These are phyloP conservation scores for Didymella pomorum DNA, from an alignment of 2,329 filamentous ascomycete species.

Conservation along the genomic window DNA sequence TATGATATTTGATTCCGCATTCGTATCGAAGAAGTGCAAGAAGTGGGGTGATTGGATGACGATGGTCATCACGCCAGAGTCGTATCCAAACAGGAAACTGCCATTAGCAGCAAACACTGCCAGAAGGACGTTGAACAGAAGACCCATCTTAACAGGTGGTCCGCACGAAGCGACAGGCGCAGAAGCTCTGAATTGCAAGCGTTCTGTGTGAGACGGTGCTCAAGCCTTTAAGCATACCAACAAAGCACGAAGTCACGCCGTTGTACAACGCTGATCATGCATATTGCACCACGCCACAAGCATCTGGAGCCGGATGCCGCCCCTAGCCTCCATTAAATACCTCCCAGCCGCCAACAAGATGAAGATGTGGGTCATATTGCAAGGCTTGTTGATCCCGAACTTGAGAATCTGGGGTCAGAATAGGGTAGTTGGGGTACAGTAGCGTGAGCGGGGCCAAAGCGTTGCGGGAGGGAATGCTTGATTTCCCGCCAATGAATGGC, in stretches of 20 bases:
- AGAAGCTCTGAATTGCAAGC: background rate
- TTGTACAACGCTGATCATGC: conserved; percentile 24
- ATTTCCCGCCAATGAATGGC: conserved; percentile 36
- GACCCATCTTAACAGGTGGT: conserved; percentile 46
- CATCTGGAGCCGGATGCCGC: conserved; percentile 32
- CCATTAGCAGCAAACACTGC: conserved; percentile 56
- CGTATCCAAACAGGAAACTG: conserved; percentile 51
- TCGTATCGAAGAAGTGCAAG: conserved; percentile 64
- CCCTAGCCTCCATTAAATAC: conserved; percentile 35
- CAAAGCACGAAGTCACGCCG: conserved; percentile 6
- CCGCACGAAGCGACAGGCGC: background rate
- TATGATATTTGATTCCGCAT: conserved; percentile 60
- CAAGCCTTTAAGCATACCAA: conserved; percentile 7
- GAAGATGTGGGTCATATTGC: conserved; percentile 16
- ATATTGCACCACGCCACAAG: conserved; percentile 19
- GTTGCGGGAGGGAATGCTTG: conserved; percentile 20
- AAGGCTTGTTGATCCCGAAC: conserved; percentile 23
- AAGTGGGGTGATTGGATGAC: conserved; percentile 66
- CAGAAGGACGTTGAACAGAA: conserved; percentile 53
- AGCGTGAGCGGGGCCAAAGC: conserved; percentile 27
- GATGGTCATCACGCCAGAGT: conserved; percentile 55
- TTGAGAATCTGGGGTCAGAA: conserved; percentile 26
- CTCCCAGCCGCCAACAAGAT: conserved; percentile 1
- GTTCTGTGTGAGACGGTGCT: background rate
- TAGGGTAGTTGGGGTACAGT: conserved; percentile 30